Conservation (phyloP, 768 basidiomycete genomes). For the Pholiota microspora region DNA sequence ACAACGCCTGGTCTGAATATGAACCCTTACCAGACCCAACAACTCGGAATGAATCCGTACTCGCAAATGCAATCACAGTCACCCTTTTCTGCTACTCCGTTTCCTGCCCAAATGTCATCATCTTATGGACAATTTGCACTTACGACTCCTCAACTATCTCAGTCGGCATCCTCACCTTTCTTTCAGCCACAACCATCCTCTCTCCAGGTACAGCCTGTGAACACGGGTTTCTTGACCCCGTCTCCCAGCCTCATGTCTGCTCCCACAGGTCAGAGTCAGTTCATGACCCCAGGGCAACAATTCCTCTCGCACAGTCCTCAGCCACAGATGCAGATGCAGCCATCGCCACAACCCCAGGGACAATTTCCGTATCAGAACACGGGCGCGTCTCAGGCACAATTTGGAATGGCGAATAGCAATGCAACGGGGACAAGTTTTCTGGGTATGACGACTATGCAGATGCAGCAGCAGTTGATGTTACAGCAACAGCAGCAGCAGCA, state of each 20-base stretch:
- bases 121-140: conserved; percentile 4
- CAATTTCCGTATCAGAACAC: conserved; percentile 18
- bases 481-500: conserved; percentile 19
- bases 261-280: conserved; percentile 26
- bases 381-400: conserved; percentile 27
- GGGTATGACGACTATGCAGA: conserved; percentile 29
- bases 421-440: conserved; percentile 25
- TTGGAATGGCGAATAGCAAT: conserved; percentile 15
- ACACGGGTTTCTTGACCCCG: conserved; percentile 20
- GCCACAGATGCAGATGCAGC: conserved; percentile 23
- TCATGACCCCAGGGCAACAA: conserved; percentile 30
- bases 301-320: conserved; percentile 36
- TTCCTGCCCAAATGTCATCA: conserved; percentile 19
- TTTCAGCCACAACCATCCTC: conserved; percentile 22
- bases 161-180: conserved; percentile 12
- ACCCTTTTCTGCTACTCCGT: conserved; percentile 12
- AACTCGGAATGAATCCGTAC: conserved; percentile 27
- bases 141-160: conserved; percentile 11
- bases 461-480: conserved; percentile 28
- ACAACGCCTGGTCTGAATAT: conserved; percentile 26
- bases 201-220: conserved; percentile 16
- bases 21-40: conserved; percentile 27
- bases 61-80: conserved; percentile 16
- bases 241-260: conserved; percentile 30
- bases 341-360: conserved; percentile 15